Conservation (phyloP, 768 basidiomycete species). For the Trametes sanguinea region DNA sequence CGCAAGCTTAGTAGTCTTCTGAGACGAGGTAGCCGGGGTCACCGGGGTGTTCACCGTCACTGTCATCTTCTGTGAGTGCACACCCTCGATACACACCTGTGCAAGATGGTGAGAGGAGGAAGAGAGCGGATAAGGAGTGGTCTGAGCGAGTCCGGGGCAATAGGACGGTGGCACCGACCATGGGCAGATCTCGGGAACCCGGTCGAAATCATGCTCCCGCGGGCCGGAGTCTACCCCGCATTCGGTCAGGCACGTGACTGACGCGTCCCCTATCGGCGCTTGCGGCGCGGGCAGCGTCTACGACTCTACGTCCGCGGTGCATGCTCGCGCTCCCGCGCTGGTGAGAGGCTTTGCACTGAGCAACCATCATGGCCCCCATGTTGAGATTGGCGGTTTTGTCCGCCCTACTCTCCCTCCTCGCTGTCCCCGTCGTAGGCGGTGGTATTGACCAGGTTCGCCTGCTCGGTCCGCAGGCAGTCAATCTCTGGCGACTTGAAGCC, state of each 20-base stretch:
- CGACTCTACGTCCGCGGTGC: too few relatives aligned
- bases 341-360: not conserved
- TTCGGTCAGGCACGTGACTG: too few relatives aligned
- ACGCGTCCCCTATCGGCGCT: too few relatives aligned
- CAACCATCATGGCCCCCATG: not conserved
- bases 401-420: constrained; percentile 3
- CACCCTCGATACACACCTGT: not conserved
- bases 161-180: not conserved
- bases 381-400: constrained; percentile 2
- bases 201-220: not conserved
- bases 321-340: not conserved
- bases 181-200: not conserved
- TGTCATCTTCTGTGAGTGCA: not conserved
- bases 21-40: constrained; percentile 18
- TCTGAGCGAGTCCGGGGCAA: not conserved
- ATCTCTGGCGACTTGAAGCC: constrained; percentile 56
- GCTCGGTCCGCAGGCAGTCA: constrained; percentile 60
- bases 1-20: constrained; percentile 29
- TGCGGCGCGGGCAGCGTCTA: too few relatives aligned
- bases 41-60: not conserved
- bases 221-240: too few relatives aligned
- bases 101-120: not conserved
- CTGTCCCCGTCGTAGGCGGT: not conserved
- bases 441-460: constrained; percentile 25
- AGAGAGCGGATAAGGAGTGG: not conserved